Percentiles rank a stretch among this genome's conserved stretches.
These are phyloP conservation scores for Cladosporium sp. DNA, from an alignment of 2,329 filamentous ascomycete genomes.

Conservation along the genomic window DNA sequence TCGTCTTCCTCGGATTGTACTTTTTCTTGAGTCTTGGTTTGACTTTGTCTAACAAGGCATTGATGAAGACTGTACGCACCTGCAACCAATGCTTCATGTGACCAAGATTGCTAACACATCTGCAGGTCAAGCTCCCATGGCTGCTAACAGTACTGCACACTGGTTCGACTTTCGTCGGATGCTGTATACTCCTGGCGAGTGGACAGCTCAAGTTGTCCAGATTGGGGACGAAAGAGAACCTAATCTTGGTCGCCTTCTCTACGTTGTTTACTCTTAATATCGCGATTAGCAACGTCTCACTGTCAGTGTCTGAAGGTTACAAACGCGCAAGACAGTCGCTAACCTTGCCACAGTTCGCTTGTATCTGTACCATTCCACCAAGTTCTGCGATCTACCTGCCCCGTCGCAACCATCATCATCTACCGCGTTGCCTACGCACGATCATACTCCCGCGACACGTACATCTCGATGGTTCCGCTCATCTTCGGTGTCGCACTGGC, in stretches of 20 bases:
- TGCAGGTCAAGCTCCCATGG: conserved; percentile 62
- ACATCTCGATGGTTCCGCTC: conserved; percentile 61
- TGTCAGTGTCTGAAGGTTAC: conserved; percentile 33
- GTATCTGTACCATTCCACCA: conserved; percentile 67
- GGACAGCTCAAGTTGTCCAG: conserved; percentile 57
- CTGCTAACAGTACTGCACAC: conserved; percentile 63
- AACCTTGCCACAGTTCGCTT: conserved; percentile 34
- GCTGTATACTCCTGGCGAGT: conserved; percentile 53
- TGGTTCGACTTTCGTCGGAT: conserved; percentile 57
- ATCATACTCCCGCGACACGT: conserved; percentile 58
- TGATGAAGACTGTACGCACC: conserved; percentile 48
- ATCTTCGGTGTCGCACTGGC: conserved; percentile 62
- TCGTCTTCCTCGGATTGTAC: conserved; percentile 41
- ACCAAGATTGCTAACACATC: background rate
- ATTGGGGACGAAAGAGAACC: conserved; percentile 56
- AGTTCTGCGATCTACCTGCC: conserved; percentile 62
- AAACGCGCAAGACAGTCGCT: background rate
- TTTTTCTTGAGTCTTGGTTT: conserved; percentile 53
- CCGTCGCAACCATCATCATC: conserved; percentile 63
- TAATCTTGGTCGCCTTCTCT: conserved; percentile 60
- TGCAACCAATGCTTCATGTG: conserved; percentile 38
- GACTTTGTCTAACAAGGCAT: conserved; percentile 63
- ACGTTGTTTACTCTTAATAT: conserved; percentile 64
- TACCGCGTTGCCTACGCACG: conserved; percentile 59
- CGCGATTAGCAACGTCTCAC: conserved; percentile 62